Conservation (phyloP, 1,139 yeast genomes). For the Yamadazyma buinensis region DNA sequence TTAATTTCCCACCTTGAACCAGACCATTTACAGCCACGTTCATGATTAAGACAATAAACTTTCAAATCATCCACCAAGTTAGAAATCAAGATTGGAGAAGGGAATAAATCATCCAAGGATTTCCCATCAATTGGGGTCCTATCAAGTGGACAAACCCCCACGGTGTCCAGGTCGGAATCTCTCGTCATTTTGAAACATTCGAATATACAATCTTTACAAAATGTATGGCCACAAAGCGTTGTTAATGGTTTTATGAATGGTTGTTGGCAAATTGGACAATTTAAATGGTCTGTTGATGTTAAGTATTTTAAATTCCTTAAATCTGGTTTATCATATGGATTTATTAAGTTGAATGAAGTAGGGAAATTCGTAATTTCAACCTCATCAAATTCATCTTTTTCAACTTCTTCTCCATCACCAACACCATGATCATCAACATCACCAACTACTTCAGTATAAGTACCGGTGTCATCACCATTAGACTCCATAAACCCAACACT, state of each 20-base stretch:
- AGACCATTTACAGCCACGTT: conserved; percentile 55
- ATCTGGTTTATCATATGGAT: conserved; percentile 24
- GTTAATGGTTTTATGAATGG: conserved; percentile 54
- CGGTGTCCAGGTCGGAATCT: conserved; percentile 12
- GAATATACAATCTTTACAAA: conserved; percentile 48
- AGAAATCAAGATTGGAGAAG: conserved; percentile 60
- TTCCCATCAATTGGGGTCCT: conserved; percentile 44
- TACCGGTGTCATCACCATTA: background rate
- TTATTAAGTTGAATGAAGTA: background rate
- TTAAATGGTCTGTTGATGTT: conserved; percentile 48
- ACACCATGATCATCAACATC: background rate
- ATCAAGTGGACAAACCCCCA: conserved; percentile 60
- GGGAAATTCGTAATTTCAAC: background rate
- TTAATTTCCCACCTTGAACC: conserved; percentile 62
- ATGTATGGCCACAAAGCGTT: conserved; percentile 59
- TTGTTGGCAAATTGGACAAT: conserved; percentile 57
- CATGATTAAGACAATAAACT: conserved; percentile 51
- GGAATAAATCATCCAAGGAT: conserved; percentile 44
- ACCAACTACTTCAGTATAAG: background rate
- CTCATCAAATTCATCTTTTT: conserved; percentile 1
- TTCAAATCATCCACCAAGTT: conserved; percentile 60
- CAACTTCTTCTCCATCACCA: too few species aligned
- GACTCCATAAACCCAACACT: background rate
- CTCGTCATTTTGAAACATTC: conserved; percentile 42
- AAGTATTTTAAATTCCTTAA: conserved; percentile 31